phyloP scores from a whole-genome alignment of 2,329 filamentous ascomycete genomes.

The Phialophora expanda region DNA sequence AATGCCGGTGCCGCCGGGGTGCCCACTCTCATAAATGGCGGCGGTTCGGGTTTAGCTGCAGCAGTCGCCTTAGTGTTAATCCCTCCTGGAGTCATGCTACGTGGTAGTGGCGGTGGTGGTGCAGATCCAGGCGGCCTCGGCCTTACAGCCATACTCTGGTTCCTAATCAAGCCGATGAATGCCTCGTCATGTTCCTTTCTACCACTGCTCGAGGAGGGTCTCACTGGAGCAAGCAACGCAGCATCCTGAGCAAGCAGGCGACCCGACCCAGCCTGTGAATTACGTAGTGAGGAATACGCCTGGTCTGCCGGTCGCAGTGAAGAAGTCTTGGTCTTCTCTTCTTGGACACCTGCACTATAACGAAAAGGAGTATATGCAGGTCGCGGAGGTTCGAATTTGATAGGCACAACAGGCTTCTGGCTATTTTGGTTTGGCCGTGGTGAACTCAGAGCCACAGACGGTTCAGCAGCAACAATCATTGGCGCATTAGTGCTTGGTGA shows the following conservation, averaged over 20 bases:
- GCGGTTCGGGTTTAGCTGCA: constrained; percentile 41
- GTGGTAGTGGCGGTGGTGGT: constrained; percentile 33
- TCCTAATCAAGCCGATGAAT: constrained; percentile 54
- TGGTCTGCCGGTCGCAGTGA: constrained; percentile 52
- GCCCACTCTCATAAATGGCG: constrained; percentile 44
- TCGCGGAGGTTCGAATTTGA: constrained; percentile 45
- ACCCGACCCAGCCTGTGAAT: constrained; percentile 52
- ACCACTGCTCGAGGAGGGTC: constrained; percentile 36
- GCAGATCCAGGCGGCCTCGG: constrained; percentile 26
- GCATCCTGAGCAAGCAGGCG: constrained; percentile 49
- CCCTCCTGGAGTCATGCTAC: constrained; percentile 42
- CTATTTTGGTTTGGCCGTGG: constrained; percentile 12
- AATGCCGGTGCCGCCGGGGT: constrained; percentile 19
- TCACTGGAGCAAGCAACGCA: constrained; percentile 32
- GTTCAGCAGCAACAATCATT: constrained; percentile 25
- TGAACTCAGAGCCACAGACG: constrained; percentile 13
- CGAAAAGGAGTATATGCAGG: constrained; percentile 54
- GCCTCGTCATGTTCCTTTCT: constrained; percentile 50
- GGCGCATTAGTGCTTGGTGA: constrained; percentile 37
- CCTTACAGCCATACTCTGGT: constrained; percentile 47
- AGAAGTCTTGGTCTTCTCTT: constrained; percentile 45
- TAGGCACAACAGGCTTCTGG: constrained; percentile 30
- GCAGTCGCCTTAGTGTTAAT: constrained; percentile 25
- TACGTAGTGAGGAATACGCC: constrained; percentile 55
- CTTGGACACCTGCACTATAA: constrained; percentile 51